A percentile compares a stretch with the other conserved stretches of the same genome.
Evolutionary conservation across 805 yeast species (phyloP).

Genomic region (Lipomyces yamanashiensis): DNA sequence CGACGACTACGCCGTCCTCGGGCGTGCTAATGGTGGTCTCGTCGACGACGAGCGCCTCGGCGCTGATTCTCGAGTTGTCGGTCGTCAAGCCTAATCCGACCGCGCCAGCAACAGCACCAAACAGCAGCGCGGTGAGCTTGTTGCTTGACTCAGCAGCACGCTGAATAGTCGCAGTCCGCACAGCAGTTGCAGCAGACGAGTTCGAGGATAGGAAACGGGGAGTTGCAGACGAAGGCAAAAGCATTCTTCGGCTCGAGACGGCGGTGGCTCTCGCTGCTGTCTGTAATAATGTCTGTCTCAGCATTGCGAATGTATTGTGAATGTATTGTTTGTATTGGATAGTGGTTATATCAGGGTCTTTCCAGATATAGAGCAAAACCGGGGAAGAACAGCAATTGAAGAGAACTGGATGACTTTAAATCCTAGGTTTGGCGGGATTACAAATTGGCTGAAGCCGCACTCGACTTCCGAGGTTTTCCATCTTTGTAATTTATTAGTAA

Average conservation of each 20-base stretch:
- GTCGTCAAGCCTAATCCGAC: background rate
- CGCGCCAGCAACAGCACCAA: slow-evolving; percentile 1
- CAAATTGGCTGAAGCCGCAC: slow-evolving; percentile 1
- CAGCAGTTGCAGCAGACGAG: background rate
- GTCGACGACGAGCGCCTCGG: slow-evolving; percentile 3
- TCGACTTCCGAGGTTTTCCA: slow-evolving; percentile 5
- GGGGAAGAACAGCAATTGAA: background rate
- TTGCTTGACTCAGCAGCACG: background rate
- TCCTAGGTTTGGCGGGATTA: background rate
- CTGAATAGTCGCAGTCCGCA: background rate
- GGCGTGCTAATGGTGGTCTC: background rate
- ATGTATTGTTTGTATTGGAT: background rate
- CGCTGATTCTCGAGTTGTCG: background rate
- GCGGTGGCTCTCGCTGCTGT: background rate
- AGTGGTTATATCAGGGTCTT: background rate
- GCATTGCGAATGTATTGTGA: background rate
- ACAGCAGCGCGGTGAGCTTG: background rate
- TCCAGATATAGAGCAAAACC: background rate
- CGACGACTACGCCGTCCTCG: background rate
- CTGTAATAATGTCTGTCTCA: slow-evolving; percentile 1
- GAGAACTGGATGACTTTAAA: too few species aligned
- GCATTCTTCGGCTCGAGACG: background rate
- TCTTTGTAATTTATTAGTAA: background rate
- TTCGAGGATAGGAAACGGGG: background rate
- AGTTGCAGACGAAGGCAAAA: background rate